phyloP scores from a whole-genome alignment of 2,329 filamentous ascomycete genomes.

The Penicillium oxalicum region DNA sequence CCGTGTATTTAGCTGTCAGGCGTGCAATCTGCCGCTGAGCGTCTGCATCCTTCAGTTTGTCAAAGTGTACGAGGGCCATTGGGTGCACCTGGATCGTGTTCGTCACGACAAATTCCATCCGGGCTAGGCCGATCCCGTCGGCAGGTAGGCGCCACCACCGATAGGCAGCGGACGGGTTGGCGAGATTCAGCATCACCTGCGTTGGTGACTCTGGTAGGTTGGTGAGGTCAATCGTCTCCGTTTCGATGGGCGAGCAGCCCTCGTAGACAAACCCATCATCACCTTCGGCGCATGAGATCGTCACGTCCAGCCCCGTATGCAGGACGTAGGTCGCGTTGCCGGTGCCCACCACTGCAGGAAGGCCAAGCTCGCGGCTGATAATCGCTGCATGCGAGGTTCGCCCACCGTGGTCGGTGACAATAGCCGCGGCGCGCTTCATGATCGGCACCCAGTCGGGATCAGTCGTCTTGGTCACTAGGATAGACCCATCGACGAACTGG shows the following conservation, averaged over 20 bases:
- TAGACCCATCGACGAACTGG: conserved; percentile 31
- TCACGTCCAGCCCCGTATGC: conserved; percentile 35
- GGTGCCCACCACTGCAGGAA: conserved; percentile 37
- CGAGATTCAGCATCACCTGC: conserved; percentile 37
- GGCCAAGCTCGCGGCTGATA: conserved; percentile 36
- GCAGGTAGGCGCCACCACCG: conserved; percentile 38
- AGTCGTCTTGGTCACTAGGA: conserved; percentile 32
- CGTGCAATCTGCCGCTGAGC: conserved; percentile 23
- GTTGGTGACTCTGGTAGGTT: conserved; percentile 21
- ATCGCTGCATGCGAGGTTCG: conserved; percentile 39
- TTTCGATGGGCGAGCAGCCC: conserved; percentile 30
- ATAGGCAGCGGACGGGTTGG: conserved; percentile 35
- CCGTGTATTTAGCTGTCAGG: conserved; percentile 27
- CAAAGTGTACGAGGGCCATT: conserved; percentile 35
- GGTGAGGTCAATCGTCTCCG: conserved; percentile 27
- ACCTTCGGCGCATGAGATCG: conserved; percentile 37
- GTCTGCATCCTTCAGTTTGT: conserved; percentile 24
- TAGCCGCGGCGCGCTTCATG: conserved; percentile 35
- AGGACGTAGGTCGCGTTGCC: conserved; percentile 33
- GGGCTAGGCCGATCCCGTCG: conserved; percentile 37
- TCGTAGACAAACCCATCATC: conserved; percentile 37
- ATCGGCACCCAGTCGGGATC: conserved; percentile 38
- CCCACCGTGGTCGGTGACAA: conserved; percentile 30
- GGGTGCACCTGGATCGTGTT: conserved; percentile 34
- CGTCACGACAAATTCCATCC: conserved; percentile 38